Evolutionary conservation across 257 asterid genomes (phyloP).

Genomic region (Solanum tacnaense): DNA sequence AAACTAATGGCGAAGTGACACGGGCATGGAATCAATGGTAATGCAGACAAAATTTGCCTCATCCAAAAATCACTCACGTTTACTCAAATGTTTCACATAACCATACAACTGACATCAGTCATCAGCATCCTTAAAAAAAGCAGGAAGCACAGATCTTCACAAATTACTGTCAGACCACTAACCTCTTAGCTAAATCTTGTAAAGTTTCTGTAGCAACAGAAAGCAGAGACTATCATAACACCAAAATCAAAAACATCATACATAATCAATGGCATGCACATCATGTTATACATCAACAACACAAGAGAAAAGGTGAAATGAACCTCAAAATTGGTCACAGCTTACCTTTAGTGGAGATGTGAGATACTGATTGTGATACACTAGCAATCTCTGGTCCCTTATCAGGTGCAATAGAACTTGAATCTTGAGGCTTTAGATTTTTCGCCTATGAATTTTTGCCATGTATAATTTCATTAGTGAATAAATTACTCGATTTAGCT

Average conservation of each 20-base stretch:
- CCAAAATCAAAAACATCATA: neutral
- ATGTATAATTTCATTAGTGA: neutral
- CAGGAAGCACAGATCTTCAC: neutral
- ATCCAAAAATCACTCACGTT: neutral
- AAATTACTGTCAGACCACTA: neutral
- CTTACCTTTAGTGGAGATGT: slow-evolving; percentile 25
- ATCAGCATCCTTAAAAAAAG: neutral
- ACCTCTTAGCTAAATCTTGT: neutral
- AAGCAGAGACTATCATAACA: neutral
- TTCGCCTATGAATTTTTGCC: neutral
- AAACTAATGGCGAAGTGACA: neutral
- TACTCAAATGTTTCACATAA: neutral
- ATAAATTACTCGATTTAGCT: neutral
- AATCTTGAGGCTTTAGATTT: slow-evolving; percentile 18
- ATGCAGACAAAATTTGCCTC: neutral
- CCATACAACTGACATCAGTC: neutral
- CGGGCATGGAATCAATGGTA: too few relatives aligned
- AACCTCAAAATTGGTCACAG: neutral
- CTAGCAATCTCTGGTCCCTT: slow-evolving; percentile 32
- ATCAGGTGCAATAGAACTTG: slow-evolving; percentile 28
- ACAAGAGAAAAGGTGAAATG: neutral
- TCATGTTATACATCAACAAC: neutral
- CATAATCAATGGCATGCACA: neutral
- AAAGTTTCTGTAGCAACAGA: neutral
- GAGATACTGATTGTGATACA: slow-evolving; percentile 26